These are phyloP conservation scores for Fusarium sp. DNA, from an alignment of 2,329 filamentous ascomycete genomes.

Conservation along the genomic window DNA sequence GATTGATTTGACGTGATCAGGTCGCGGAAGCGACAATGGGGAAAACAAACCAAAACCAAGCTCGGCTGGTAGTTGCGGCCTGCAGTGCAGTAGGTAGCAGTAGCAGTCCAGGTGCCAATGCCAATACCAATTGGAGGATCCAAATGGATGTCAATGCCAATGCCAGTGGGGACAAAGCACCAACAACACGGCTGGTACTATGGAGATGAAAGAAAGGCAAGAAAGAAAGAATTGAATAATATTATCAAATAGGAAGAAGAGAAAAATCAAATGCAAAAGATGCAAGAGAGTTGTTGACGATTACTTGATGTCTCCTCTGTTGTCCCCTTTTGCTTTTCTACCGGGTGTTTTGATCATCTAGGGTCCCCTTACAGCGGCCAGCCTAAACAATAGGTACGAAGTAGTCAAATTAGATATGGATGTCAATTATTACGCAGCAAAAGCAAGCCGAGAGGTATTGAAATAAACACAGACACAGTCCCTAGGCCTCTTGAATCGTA, in stretches of 20 bases:
- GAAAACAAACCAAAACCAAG: constrained; percentile 25
- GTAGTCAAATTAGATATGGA: constrained; percentile 10
- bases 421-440: constrained; percentile 20
- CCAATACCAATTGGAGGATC: not conserved
- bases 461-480: constrained; percentile 1
- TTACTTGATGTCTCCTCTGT: constrained; percentile 5
- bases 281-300: constrained; percentile 18
- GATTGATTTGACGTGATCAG: constrained; percentile 7
- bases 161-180: constrained; percentile 33
- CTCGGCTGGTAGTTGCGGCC: constrained; percentile 32
- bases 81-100: not conserved
- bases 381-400: constrained; percentile 9
- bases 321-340: constrained; percentile 20
- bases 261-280: constrained; percentile 2
- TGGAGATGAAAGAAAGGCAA: constrained; percentile 19
- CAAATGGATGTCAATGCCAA: not conserved
- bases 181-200: constrained; percentile 17
- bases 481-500: constrained; percentile 18
- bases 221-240: not conserved
- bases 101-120: not conserved
- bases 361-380: constrained; percentile 29
- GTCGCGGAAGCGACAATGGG: constrained; percentile 22
- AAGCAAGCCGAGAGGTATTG: constrained; percentile 5
- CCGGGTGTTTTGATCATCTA: constrained; percentile 17
- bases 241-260: not conserved